Evolutionary conservation across 2,329 filamentous ascomycete species (phyloP).

Genomic region (Immersiporthe knoxdaviesiana): DNA sequence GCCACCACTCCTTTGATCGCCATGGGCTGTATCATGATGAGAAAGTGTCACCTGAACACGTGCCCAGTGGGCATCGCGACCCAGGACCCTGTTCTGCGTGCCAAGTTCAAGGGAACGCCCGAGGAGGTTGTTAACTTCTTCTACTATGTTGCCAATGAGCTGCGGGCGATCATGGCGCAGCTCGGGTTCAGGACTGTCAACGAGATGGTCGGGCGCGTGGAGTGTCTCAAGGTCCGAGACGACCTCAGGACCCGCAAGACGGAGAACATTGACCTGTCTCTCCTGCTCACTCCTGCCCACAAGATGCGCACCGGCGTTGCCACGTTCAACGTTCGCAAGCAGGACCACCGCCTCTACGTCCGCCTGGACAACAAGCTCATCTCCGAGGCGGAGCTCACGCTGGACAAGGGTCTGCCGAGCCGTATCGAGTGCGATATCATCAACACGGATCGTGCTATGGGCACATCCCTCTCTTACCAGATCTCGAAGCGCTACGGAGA

Average conservation of each 20-base stretch:
- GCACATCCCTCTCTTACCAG: slow-evolving; percentile 92
- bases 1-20: slow-evolving; percentile 93
- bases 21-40: slow-evolving; percentile 96
- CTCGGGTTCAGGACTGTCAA: slow-evolving; percentile 94
- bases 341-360: slow-evolving; percentile 91
- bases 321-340: slow-evolving; percentile 97
- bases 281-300: slow-evolving; percentile 94
- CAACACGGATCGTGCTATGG: slow-evolving; percentile 93
- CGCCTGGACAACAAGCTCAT: slow-evolving; percentile 97
- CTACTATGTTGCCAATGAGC: slow-evolving; percentile 95
- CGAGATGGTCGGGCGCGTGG: slow-evolving; percentile 94
- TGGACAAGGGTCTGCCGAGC: slow-evolving; percentile 91
- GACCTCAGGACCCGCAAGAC: slow-evolving; percentile 89
- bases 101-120: slow-evolving; percentile 91
- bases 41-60: slow-evolving; percentile 63
- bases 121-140: slow-evolving; percentile 99
- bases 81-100: slow-evolving; percentile 89
- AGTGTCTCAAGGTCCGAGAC: slow-evolving; percentile 83
- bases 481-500: slow-evolving; percentile 92
- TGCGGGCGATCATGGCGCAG: slow-evolving; percentile 95
- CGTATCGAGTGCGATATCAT: slow-evolving; percentile 95
- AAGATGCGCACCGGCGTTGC: slow-evolving; percentile 92
- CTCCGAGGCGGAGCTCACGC: slow-evolving; percentile 88
- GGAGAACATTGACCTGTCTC: slow-evolving; percentile 87
- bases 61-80: slow-evolving; percentile 89